Evolutionary conservation across 2,329 filamentous ascomycete species (phyloP).

Genomic region (Fusarium albosuccineum): DNA sequence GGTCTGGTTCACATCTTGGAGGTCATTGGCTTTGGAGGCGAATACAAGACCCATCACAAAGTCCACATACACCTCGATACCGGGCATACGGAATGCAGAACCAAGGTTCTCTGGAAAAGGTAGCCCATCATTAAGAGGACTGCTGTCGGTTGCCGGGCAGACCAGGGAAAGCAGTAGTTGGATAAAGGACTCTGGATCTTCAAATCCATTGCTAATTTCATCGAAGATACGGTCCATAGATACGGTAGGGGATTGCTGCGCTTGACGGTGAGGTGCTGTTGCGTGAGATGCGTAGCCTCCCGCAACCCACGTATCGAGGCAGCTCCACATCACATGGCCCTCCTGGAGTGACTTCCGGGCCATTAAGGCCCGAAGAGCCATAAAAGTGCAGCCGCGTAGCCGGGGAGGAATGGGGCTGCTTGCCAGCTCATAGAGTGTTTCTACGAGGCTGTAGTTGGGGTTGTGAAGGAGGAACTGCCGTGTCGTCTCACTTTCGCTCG

Average conservation of each 20-base stretch:
- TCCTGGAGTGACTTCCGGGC: constrained; percentile 77
- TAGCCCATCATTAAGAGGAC: constrained; percentile 77
- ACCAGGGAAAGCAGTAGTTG: constrained; percentile 80
- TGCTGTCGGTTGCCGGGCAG: constrained; percentile 71
- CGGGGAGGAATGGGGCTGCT: constrained; percentile 81
- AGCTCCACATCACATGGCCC: constrained; percentile 81
- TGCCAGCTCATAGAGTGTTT: constrained; percentile 82
- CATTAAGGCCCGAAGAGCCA: constrained; percentile 80
- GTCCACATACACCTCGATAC: constrained; percentile 93
- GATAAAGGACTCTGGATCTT: constrained; percentile 88
- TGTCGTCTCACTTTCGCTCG: constrained; percentile 78
- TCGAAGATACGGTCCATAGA: constrained; percentile 76
- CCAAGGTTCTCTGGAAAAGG: constrained; percentile 91
- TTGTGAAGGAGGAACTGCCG: constrained; percentile 79
- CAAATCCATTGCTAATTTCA: constrained; percentile 82
- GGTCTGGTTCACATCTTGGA: constrained; percentile 75
- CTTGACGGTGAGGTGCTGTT: constrained; percentile 50
- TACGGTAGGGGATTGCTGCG: constrained; percentile 52
- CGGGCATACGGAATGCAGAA: constrained; percentile 78
- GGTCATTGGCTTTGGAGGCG: constrained; percentile 73
- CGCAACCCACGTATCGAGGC: constrained; percentile 83
- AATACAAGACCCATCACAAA: constrained; percentile 87
- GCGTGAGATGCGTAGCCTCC: constrained; percentile 64
- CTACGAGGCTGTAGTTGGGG: constrained; percentile 75
- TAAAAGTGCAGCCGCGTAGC: constrained; percentile 86